phyloP scores from a whole-genome alignment of 202 grass and related monocot genomes.

The Carex arenaria region DNA sequence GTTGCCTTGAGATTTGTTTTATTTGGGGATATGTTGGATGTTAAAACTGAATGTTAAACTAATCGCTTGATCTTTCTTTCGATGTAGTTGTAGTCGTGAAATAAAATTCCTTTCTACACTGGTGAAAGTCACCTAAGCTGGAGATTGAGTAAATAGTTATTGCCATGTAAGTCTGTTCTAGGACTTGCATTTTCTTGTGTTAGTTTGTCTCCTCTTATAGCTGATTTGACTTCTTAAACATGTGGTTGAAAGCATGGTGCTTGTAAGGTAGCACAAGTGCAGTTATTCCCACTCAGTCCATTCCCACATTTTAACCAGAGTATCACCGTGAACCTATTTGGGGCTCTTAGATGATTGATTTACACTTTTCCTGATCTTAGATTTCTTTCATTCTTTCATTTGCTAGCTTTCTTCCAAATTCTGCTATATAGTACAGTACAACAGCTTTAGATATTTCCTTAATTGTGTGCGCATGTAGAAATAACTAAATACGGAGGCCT shows the following conservation, averaged over 20 bases:
- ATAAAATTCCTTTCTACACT: not conserved
- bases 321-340: not conserved
- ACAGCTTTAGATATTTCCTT: not conserved
- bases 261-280: too few relatives aligned
- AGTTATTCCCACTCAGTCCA: not conserved
- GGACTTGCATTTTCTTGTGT: not conserved
- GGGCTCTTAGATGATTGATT: not conserved
- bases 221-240: not conserved
- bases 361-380: not conserved
- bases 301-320: not conserved
- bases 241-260: not conserved
- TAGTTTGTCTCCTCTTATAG: not conserved
- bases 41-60: slow-evolving; percentile 16
- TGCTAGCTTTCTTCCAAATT: not conserved
- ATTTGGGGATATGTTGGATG: slow-evolving; percentile 18
- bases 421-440: not conserved
- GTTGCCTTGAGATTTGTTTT: slow-evolving; percentile 14
- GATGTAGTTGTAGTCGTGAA: slow-evolving; percentile 12
- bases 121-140: not conserved
- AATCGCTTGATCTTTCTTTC: slow-evolving; percentile 8
- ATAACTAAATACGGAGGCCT: not conserved
- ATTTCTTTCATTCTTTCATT: not conserved
- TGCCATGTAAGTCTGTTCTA: not conserved
- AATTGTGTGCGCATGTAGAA: too few relatives aligned
- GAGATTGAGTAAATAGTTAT: not conserved